Evolutionary conservation across 1,139 yeast species (phyloP).

Genomic region (Meyerozyma athensensis): DNA sequence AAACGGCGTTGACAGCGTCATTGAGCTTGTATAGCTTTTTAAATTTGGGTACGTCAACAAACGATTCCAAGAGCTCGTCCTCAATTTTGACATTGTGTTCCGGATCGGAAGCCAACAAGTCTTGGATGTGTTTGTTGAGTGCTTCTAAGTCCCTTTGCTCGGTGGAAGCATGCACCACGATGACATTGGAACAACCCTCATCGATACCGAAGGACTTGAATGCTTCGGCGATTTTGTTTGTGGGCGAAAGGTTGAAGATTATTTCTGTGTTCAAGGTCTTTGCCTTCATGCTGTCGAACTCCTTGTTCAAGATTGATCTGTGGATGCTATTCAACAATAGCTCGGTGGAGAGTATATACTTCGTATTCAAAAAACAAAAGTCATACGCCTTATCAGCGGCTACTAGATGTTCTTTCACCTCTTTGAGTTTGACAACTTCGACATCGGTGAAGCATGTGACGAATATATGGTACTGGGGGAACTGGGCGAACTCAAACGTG

Average conservation of each 20-base stretch:
- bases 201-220: constrained; percentile 40
- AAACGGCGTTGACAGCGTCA: constrained; percentile 21
- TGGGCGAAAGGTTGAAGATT: constrained; percentile 37
- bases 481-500: constrained; percentile 28
- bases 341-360: constrained; percentile 33
- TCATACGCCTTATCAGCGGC: constrained; percentile 31
- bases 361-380: constrained; percentile 37
- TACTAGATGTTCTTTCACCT: constrained; percentile 27
- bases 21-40: constrained; percentile 37
- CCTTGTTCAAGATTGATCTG: constrained; percentile 29
- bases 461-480: constrained; percentile 22
- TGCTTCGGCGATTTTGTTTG: constrained; percentile 42
- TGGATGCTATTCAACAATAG: constrained; percentile 32
- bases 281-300: constrained; percentile 28
- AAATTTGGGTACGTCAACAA: constrained; percentile 27
- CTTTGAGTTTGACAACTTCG: constrained; percentile 15
- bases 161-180: constrained; percentile 29
- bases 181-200: constrained; percentile 21
- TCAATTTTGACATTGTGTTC: constrained; percentile 15
- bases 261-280: constrained; percentile 41
- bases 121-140: constrained; percentile 13
- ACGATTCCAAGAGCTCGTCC: constrained; percentile 21
- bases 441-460: constrained; percentile 23
- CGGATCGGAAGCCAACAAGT: constrained; percentile 14
- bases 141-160: constrained; percentile 8